Conservation (phyloP, 495 filamentous ascomycete genomes). For the Podospora didyma region DNA sequence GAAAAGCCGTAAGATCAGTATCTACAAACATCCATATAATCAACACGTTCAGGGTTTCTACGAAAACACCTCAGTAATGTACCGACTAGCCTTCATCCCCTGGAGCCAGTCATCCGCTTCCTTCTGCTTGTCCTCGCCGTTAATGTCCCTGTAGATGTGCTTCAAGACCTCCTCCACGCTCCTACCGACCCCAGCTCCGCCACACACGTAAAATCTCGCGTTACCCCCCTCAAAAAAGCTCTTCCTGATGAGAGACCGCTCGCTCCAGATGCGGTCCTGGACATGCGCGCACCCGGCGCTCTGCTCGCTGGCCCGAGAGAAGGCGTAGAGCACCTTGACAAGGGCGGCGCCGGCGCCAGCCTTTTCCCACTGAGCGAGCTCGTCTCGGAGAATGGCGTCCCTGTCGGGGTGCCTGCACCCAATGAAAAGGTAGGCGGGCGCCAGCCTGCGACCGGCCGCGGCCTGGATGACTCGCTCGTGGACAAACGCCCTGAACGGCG, state of each 20-base stretch:
- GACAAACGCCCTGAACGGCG: slow-evolving; percentile 60
- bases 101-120: no score
- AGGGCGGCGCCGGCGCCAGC: no score
- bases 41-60: no score
- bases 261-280: background rate
- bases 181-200: background rate
- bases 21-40: no score
- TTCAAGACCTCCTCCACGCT: background rate
- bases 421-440: background rate
- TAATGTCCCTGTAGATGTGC: background rate
- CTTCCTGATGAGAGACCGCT: background rate
- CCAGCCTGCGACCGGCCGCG: slow-evolving; percentile 10
- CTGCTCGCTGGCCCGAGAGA: background rate
- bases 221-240: background rate
- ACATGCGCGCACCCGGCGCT: background rate
- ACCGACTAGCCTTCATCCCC: no score
- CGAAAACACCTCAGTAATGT: no score
- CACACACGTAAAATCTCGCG: background rate
- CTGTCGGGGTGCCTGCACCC: background rate
- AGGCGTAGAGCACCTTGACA: background rate
- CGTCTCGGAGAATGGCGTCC: background rate
- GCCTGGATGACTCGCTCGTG: slow-evolving; percentile 52
- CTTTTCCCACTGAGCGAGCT: background rate
- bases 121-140: no score
- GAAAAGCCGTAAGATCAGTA: no score